Evolutionary conservation across 768 basidiomycete species (phyloP), one percentile per base, ranked within the genome.

Genomic region (Boletus sp.): DNA sequence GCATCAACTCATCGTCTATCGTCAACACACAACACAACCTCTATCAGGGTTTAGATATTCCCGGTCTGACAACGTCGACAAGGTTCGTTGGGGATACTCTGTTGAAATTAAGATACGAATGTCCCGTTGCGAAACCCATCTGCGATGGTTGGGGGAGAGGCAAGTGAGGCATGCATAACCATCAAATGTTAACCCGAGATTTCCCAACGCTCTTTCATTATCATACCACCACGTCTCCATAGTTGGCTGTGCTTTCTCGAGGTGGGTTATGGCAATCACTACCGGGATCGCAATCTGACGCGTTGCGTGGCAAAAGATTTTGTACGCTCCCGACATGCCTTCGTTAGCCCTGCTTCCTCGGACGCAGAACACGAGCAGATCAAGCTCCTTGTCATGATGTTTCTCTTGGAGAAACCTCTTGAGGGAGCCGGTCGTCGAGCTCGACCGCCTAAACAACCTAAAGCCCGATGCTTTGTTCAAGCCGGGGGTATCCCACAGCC

Each of bases 221-320:
- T n/a, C 8, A 14, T 59, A 51, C 74, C 72, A 75, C 72, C 74
- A 75, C 3, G 49, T 20, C 0, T 74, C 74, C 72, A 74, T 73
- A 1, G 58, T 50, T 17, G 62, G 62, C 30, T 65, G 63, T 17
- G n/a, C 28, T 30, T 56, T 57, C 56, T 78, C 78, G 5, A 79
- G 66, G 41, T 74, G 68, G 12, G 76, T 79, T 17, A 78, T 47
- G 7, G 61, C 75, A 9, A 79, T 51, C 12, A 75, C 67, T 42
- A 75, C 71, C 1, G 78, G 77, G n/a, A 72, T 69, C 20, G 63
- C 52, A 9, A 64, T 36, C 35, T 51, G 66, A 52, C 76, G 75
- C 7, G 76, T 70, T 5, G 74, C 55, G 17, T 64, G 58, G 29
- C 69, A 62, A 49, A 78, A 75, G 0, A 7, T 44, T 7, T 45